Base-by-base conservation (phyloP, 2,329 filamentous ascomycete species). In the Claviceps lovelessii region DNA sequence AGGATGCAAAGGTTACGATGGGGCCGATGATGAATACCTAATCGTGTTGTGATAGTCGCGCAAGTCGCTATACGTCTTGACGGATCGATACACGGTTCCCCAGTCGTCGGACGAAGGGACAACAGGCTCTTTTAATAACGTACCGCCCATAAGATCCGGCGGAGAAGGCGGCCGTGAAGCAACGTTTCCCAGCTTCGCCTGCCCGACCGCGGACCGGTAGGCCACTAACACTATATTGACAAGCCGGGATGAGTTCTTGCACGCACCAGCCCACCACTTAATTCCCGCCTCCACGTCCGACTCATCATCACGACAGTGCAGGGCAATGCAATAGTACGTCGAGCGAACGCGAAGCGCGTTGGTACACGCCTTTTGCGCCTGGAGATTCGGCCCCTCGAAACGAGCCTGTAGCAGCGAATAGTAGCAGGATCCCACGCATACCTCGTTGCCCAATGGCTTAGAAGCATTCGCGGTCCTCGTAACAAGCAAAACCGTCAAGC, bases 341-440 rank as follows among this genome's bases (percentile, higher is more conserved):
- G 60, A 61, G 23, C 52, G 48, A 10, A 61, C 55, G 10, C 58
- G 56, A 17, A 59, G 52, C 9, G 57, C 56, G 39, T 61, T 59
- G 35, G 56, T 56, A 33, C 60, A 61, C 15, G 56, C 57, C 5
- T 51, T 52, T 55, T 61, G 52, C 2, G 53, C 58, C 13, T 56
- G 57, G 23, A 48, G 51, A 31, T 54, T 55, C 19, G 55, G 47
- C 3, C 52, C 59, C 13, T 53, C 50, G 49, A 54, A 61, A 13
- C 56, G 59, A 37, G 53, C 28, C 53, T 59, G 57, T 53, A 54
- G 46, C 10, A 61, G 52, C n/a, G 59, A 49, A 51, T 59, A 57
- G 55, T 61, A 61, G 41, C 60, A 61, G 3, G 60, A 55, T 13
- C 56, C 60, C 28, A 56, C 56, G 54, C 60, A 61, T n/a, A 59